Evolutionary conservation across 108 stramenopile genomes (phyloP).

Genomic region (Pseudonitzschia multistriata): DNA sequence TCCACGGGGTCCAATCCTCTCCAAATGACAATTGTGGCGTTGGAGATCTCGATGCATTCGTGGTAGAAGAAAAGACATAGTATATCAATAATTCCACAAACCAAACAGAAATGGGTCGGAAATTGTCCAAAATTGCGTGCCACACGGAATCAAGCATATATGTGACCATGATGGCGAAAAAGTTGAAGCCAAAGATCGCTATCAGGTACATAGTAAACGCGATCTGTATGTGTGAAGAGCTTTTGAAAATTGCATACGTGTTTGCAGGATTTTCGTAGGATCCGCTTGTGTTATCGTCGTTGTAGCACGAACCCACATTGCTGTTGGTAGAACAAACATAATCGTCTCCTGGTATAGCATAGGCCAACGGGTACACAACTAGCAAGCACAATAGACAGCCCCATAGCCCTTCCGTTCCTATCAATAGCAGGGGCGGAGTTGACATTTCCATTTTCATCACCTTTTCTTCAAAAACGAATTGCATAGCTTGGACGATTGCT

Average conservation of each 20-base stretch:
- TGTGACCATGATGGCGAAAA: conserved; percentile 92
- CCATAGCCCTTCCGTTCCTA: conserved; percentile 92
- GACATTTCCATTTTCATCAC: conserved; percentile 84
- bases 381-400: conserved; percentile 70
- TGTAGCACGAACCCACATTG: too few species aligned
- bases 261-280: conserved; percentile 83
- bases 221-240: conserved; percentile 53
- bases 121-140: conserved; percentile 97
- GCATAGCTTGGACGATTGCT: conserved; percentile 81
- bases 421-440: conserved; percentile 76
- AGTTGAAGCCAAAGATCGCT: conserved; percentile 90
- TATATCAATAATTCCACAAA: conserved; percentile 81
- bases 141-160: conserved; percentile 86
- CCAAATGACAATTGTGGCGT: conserved; percentile 74
- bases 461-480: conserved; percentile 90
- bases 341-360: conserved; percentile 73
- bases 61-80: conserved; percentile 76
- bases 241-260: conserved; percentile 65
- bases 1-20: conserved; percentile 84
- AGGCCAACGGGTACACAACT: conserved; percentile 78
- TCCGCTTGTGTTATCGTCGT: too few species aligned
- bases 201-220: conserved; percentile 75
- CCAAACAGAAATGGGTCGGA: conserved; percentile 92
- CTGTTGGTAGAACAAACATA: too few species aligned
- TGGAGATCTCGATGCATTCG: too few species aligned